Evolutionary conservation across 805 yeast species (phyloP).

Genomic region (Saccharomycopsis sp.): DNA sequence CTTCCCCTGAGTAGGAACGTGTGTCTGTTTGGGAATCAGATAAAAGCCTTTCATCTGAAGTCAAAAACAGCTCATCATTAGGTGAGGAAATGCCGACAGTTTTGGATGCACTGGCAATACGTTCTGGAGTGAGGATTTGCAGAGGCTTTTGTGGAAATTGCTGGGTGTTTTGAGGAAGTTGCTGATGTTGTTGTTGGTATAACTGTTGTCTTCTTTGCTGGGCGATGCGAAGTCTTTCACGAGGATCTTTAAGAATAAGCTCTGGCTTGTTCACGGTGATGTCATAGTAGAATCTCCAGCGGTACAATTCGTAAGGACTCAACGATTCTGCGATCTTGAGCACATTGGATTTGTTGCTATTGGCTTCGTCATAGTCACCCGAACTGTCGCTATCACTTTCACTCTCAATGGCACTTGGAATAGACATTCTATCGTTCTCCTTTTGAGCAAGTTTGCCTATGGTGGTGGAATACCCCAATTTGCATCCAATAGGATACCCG

Average conservation of each 20-base stretch:
- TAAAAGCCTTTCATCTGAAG: neutral
- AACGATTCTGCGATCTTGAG: slow-evolving; percentile 8
- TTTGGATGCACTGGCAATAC: neutral
- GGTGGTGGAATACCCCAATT: neutral
- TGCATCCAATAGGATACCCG: neutral
- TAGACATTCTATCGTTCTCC: neutral
- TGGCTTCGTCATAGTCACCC: neutral
- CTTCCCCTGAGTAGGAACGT: neutral
- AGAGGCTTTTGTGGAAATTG: neutral
- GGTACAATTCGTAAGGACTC: neutral
- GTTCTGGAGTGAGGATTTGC: neutral
- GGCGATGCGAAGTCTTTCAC: slow-evolving; percentile 1
- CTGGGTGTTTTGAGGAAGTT: too few relatives aligned
- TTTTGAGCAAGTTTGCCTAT: neutral
- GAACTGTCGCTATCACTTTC: neutral
- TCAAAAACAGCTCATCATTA: neutral
- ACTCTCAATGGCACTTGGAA: neutral
- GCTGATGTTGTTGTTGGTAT: neutral
- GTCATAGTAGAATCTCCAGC: slow-evolving; percentile 13
- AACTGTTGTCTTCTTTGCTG: neutral
- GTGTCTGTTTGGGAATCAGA: neutral
- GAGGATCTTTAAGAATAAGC: slow-evolving; percentile 10
- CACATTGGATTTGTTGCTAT: neutral
- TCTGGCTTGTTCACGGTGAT: slow-evolving; percentile 12
- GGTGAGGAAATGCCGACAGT: neutral